A percentile compares a stretch with the other conserved stretches of the same genome.
These are phyloP conservation scores for Aspergillus costaricaensis DNA, from an alignment of 2,329 filamentous ascomycete genomes.

Conservation along the genomic window DNA sequence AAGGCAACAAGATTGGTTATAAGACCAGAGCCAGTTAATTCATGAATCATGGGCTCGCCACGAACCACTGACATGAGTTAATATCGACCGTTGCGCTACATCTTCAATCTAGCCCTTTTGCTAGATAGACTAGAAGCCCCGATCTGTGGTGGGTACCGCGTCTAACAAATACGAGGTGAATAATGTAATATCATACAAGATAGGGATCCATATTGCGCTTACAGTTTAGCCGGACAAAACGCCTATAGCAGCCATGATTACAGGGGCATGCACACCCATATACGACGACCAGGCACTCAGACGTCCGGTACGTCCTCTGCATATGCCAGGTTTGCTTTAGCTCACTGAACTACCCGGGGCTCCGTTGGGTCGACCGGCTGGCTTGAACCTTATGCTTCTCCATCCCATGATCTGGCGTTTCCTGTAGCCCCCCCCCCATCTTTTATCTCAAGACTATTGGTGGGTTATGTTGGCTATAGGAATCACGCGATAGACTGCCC, in stretches of 20 bases:
- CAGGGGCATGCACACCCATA: neutral
- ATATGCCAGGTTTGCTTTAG: neutral
- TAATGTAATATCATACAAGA: neutral
- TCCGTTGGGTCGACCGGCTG: neutral
- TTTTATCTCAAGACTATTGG: neutral
- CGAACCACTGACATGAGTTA: neutral
- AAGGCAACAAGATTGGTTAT: neutral
- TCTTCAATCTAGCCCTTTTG: neutral
- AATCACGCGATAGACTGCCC: neutral
- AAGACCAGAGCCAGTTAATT: neutral
- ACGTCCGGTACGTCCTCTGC: neutral
- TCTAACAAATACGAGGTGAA: neutral
- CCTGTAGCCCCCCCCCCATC: neutral
- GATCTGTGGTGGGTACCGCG: neutral
- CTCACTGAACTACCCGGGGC: neutral
- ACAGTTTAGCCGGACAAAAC: neutral
- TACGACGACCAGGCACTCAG: neutral
- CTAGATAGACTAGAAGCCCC: neutral
- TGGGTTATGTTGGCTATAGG: neutral
- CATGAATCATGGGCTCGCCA: neutral
- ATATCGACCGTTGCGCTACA: neutral
- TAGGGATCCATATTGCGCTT: neutral
- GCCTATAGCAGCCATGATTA: neutral
- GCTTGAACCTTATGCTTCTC: neutral
- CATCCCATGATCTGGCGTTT: neutral